phyloP scores from a whole-genome alignment of 352 stramenopile species.

The Peronospora farinosa region DNA sequence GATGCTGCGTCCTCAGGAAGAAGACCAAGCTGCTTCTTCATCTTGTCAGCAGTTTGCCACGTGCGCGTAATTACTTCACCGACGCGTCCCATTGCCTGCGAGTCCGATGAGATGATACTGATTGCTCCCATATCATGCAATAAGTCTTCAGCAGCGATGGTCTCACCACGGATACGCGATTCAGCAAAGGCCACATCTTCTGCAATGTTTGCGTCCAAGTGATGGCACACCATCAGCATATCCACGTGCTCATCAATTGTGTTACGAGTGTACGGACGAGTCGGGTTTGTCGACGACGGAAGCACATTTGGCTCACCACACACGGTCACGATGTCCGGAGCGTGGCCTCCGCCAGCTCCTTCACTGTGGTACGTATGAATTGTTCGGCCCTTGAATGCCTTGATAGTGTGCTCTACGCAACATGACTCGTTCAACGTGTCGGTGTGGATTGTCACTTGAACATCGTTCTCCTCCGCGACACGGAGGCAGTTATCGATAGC shows the following conservation, averaged over 20 bases:
- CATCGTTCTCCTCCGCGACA: constrained; percentile 88
- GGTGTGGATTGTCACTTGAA: constrained; percentile 96
- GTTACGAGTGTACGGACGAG: constrained; percentile 93
- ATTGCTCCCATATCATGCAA: constrained; percentile 96
- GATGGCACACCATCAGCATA: constrained; percentile 99
- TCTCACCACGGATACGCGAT: constrained; percentile 94
- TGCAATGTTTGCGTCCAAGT: constrained; percentile 93
- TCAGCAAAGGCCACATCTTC: constrained; percentile 98
- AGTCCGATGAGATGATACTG: constrained; percentile 94
- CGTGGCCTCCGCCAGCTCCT: constrained; percentile 90
- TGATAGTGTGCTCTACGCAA: constrained; percentile 93
- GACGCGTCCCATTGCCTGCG: constrained; percentile 95
- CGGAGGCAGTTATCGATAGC: constrained; percentile 91
- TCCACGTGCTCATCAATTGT: constrained; percentile 98
- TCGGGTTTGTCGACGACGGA: constrained; percentile 95
- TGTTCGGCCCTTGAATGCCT: constrained; percentile 92
- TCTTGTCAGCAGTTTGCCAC: constrained; percentile 98
- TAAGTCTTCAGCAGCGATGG: constrained; percentile 95
- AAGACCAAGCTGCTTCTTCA: constrained; percentile 90
- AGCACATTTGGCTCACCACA: constrained; percentile 91
- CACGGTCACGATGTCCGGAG: constrained; percentile 96
- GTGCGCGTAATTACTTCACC: constrained; percentile 95
- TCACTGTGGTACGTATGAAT: constrained; percentile 96
- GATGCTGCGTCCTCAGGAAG: constrained; percentile 79
- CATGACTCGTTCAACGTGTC: constrained; percentile 96